These are phyloP conservation scores for Alternaria rosae DNA, from an alignment of 2,329 filamentous ascomycete genomes.

Conservation along the genomic window DNA sequence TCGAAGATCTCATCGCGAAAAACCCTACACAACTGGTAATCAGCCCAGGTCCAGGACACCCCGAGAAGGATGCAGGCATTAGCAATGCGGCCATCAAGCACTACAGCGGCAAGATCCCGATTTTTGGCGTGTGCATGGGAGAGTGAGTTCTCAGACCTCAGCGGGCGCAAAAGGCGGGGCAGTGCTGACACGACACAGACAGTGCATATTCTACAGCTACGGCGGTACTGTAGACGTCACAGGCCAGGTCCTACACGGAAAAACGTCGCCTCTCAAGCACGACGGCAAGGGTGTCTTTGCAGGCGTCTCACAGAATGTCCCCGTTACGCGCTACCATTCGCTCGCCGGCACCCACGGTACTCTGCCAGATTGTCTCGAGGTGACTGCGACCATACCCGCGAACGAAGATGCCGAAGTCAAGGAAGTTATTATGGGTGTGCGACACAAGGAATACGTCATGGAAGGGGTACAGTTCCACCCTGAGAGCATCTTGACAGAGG, in stretches of 20 bases:
- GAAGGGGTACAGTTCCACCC: constrained; percentile 98
- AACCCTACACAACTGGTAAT: constrained; percentile 93
- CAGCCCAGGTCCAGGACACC: constrained; percentile 94
- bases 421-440: constrained; percentile 94
- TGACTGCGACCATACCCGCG: constrained; percentile 83
- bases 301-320: constrained; percentile 78
- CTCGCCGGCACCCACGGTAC: constrained; percentile 90
- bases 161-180: neutral
- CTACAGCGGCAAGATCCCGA: constrained; percentile 92
- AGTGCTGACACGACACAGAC: constrained; percentile 57
- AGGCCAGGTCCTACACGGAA: constrained; percentile 95
- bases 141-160: constrained; percentile 65
- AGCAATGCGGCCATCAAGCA: constrained; percentile 90
- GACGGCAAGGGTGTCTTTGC: constrained; percentile 92
- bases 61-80: constrained; percentile 87
- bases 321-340: constrained; percentile 95
- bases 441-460: constrained; percentile 89
- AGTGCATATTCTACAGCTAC: constrained; percentile 95
- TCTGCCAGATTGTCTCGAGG: constrained; percentile 82
- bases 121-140: constrained; percentile 99
- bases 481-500: constrained; percentile 92
- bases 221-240: constrained; percentile 91
- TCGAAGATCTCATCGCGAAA: constrained; percentile 82
- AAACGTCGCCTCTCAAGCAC: constrained; percentile 89
- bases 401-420: constrained; percentile 76